Evolutionary conservation across 441 rosid species (phyloP).

Genomic region (Melastoma candidum): DNA sequence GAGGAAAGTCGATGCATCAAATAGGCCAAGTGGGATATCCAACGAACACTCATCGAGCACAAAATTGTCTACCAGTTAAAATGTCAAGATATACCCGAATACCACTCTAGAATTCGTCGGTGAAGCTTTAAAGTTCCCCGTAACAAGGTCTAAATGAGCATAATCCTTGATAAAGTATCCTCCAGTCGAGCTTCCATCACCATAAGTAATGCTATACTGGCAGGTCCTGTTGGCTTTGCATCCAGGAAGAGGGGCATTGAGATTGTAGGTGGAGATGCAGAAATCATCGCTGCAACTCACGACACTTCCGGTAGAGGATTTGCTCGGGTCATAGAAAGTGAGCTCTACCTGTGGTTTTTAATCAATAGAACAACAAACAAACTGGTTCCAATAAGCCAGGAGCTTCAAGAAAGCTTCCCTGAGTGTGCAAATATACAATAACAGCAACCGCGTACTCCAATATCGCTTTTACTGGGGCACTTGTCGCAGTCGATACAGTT

Average conservation of each 20-base stretch:
- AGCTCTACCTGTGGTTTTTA: conserved; percentile 3
- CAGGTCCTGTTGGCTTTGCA: conserved; percentile 2
- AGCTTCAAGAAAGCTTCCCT: too few species aligned
- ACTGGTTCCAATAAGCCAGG: too few species aligned
- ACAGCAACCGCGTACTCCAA: too few species aligned
- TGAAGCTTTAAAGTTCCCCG: conserved; percentile 8
- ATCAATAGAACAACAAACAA: too few species aligned
- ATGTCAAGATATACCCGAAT: conserved; percentile 10
- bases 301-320: conserved; percentile 3
- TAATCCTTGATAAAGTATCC: conserved; percentile 13
- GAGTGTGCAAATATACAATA: too few species aligned
- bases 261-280: conserved; percentile 2
- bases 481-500: too few species aligned
- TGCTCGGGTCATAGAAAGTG: conserved; percentile 10
- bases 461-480: too few species aligned
- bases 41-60: background rate
- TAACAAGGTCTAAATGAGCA: conserved; percentile 7
- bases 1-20: background rate
- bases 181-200: conserved; percentile 13
- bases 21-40: background rate
- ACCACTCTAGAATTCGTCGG: conserved; percentile 4
- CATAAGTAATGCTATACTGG: conserved; percentile 12
- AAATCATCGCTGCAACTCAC: conserved; percentile 9
- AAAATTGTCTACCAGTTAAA: background rate
- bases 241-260: background rate